Evolutionary conservation across 2,329 filamentous ascomycete genomes (phyloP).

Genomic region (Septoria petroselini): DNA sequence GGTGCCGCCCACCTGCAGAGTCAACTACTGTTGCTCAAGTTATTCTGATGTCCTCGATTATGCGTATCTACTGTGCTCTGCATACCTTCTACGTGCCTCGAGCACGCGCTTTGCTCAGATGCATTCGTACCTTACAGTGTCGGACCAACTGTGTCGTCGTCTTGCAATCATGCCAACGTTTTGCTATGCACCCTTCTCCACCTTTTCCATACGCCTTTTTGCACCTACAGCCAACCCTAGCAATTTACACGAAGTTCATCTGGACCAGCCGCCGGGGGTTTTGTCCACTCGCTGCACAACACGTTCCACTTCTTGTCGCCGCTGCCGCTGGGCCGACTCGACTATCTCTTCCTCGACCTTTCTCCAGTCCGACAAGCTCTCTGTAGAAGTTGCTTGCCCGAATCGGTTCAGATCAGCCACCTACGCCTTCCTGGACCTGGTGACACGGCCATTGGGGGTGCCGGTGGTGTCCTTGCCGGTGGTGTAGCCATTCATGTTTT

Average conservation of each 20-base stretch:
- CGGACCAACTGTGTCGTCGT: not conserved
- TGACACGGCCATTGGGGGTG: constrained; percentile 58
- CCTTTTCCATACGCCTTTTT: constrained; percentile 6
- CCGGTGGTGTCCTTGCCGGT: constrained; percentile 42
- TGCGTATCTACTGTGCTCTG: constrained; percentile 11
- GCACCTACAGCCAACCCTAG: constrained; percentile 1
- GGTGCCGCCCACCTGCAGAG: not conserved
- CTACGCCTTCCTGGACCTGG: constrained; percentile 69
- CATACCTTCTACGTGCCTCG: constrained; percentile 4
- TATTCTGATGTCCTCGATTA: constrained; percentile 7
- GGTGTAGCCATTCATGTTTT: constrained; percentile 30
- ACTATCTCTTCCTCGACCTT: constrained; percentile 4
- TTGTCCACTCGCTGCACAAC: constrained; percentile 3
- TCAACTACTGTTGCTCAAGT: not conserved
- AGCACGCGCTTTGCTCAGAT: constrained; percentile 9
- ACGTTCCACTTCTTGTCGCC: constrained; percentile 3
- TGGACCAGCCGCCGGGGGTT: constrained; percentile 5
- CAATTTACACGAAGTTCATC: constrained; percentile 14
- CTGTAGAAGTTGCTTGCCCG: constrained; percentile 22
- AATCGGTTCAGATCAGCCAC: constrained; percentile 24
- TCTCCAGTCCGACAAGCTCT: constrained; percentile 1
- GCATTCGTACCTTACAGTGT: constrained; percentile 14
- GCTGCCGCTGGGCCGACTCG: not conserved
- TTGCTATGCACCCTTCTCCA: constrained; percentile 9
- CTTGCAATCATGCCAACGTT: constrained; percentile 6